Conservation (phyloP, 2,329 filamentous ascomycete genomes). For the Lasiodiplodia theobromae region DNA sequence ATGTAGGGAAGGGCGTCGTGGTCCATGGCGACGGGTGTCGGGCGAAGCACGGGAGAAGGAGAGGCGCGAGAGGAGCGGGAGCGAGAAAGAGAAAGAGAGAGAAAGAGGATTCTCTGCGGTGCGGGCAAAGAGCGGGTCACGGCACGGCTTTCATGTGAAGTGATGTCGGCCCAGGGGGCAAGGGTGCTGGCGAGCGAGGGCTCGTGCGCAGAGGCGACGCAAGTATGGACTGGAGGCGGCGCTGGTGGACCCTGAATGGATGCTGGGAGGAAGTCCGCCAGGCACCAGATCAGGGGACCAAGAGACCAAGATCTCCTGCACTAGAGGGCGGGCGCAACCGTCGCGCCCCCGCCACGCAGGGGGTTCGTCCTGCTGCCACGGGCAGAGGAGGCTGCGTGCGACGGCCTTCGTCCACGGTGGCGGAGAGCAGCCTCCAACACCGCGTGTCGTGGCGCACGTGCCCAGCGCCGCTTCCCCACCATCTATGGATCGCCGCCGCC, state of each 20-base stretch:
- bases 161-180: slow-evolving; percentile 27
- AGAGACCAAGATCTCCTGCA: not conserved
- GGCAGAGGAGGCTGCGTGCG: not conserved
- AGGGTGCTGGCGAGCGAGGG: slow-evolving; percentile 2
- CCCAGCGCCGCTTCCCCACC: not conserved
- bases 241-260: not conserved
- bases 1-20: slow-evolving; percentile 60
- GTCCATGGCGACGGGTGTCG: slow-evolving; percentile 17
- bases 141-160: slow-evolving; percentile 30
- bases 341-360: not conserved
- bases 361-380: not conserved
- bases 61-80: not conserved
- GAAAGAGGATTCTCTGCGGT: not conserved
- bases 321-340: slow-evolving; percentile 1
- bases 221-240: not conserved
- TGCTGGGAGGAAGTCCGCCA: not conserved
- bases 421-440: not conserved
- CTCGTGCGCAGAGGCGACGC: slow-evolving; percentile 9
- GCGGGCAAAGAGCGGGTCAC: slow-evolving; percentile 17
- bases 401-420: not conserved
- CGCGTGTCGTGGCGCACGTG: not conserved
- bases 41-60: not conserved
- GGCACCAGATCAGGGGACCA: not conserved
- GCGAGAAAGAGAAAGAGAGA: not conserved
- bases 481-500: not conserved